These are phyloP conservation scores for Trichoderma harzianum DNA, from an alignment of 2,329 filamentous ascomycete genomes.

Conservation along the genomic window DNA sequence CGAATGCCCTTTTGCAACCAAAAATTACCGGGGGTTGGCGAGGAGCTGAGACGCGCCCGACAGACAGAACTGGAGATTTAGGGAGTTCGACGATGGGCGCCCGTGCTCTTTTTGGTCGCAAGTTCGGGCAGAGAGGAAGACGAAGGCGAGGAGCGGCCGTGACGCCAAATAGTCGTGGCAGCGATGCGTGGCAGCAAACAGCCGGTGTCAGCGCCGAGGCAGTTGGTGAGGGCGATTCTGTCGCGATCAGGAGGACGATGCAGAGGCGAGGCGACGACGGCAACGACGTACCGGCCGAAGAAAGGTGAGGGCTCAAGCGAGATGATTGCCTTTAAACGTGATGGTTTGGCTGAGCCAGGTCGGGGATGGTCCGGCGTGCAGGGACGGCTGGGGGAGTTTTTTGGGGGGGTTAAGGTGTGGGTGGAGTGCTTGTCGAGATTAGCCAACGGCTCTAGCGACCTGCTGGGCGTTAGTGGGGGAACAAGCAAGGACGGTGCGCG, in stretches of 20 bases:
- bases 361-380: constrained; percentile 29
- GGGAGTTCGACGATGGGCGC: constrained; percentile 15
- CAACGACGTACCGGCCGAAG: constrained; percentile 43
- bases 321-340: constrained; percentile 48
- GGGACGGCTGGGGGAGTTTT: constrained; percentile 27
- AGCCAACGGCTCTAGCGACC: constrained; percentile 32
- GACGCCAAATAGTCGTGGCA: constrained; percentile 5
- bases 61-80: constrained; percentile 4
- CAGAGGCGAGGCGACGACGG: constrained; percentile 20
- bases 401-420: constrained; percentile 35
- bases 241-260: constrained; percentile 6
- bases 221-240: neutral
- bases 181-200: constrained; percentile 18
- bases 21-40: constrained; percentile 15
- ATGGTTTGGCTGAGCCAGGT: constrained; percentile 36
- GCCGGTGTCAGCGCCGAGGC: constrained; percentile 11
- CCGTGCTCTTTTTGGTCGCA: constrained; percentile 1
- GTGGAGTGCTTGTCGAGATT: constrained; percentile 43
- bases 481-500: constrained; percentile 22
- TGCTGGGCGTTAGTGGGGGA: constrained; percentile 28
- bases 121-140: neutral
- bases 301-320: constrained; percentile 49
- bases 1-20: constrained; percentile 12
- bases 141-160: constrained; percentile 1
- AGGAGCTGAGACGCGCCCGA: constrained; percentile 17